Evolutionary conservation across 2,329 filamentous ascomycete genomes (phyloP).

Genomic region (Aspergillus clavatus): DNA sequence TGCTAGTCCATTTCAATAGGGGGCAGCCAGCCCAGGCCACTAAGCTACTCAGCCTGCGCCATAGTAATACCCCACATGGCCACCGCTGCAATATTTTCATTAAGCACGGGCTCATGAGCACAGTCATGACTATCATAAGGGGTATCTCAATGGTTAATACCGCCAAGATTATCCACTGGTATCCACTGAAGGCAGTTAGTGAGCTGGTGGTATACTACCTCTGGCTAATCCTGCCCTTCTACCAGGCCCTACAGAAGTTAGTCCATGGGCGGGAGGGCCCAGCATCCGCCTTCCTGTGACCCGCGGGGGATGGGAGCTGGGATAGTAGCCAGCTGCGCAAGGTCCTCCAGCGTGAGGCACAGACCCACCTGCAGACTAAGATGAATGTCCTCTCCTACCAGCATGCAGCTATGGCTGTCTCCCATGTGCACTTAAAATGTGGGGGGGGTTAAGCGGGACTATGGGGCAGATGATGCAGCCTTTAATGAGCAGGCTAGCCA

Average conservation of each 20-base stretch:
- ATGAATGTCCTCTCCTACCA: conserved; percentile 1
- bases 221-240: conserved; percentile 4
- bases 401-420: conserved; percentile 5
- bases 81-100: conserved; percentile 8
- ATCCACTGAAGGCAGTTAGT: conserved; percentile 5
- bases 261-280: background rate
- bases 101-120: conserved; percentile 5
- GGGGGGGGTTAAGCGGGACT: conserved; percentile 4
- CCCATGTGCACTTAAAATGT: background rate
- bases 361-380: conserved; percentile 5
- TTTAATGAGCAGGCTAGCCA: conserved; percentile 4
- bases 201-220: conserved; percentile 13
- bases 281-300: conserved; percentile 2
- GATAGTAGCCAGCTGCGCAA: background rate
- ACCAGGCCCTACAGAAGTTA: background rate
- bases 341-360: background rate
- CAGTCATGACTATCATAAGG: conserved; percentile 10
- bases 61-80: conserved; percentile 2
- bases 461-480: background rate
- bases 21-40: conserved; percentile 4
- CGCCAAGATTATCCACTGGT: conserved; percentile 10
- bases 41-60: conserved; percentile 4
- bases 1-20: conserved; percentile 1
- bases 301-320: conserved; percentile 1
- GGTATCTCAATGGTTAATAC: conserved; percentile 4